Percentiles rank a stretch among this genome's conserved stretches.
Evolutionary conservation across 163 green algal species (phyloP).

Genomic region (Prototheca cutis): DNA sequence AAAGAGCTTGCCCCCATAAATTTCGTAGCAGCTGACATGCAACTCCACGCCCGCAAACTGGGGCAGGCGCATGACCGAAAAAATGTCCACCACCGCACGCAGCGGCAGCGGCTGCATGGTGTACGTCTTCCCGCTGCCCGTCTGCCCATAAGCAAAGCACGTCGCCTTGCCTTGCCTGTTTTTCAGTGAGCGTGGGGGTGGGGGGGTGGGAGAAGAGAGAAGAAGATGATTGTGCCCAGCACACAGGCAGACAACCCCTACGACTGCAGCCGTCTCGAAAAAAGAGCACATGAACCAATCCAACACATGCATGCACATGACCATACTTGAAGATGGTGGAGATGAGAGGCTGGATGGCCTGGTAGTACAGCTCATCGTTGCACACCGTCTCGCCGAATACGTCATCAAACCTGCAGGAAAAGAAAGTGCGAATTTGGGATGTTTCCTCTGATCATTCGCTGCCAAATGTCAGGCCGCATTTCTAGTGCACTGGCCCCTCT

Average conservation of each 20-base stretch:
- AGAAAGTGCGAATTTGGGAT: too few relatives aligned
- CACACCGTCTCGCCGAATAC: constrained; percentile 74
- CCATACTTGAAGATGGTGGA: constrained; percentile 66
- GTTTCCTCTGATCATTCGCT: too few relatives aligned
- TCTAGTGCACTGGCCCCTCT: too few relatives aligned
- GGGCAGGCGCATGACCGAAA: constrained; percentile 49
- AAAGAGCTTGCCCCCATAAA: constrained; percentile 96
- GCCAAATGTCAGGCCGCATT: too few relatives aligned
- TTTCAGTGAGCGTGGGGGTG: too few relatives aligned
- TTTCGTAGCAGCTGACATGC: constrained; percentile 92
- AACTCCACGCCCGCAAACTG: constrained; percentile 55
- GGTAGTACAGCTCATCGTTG: constrained; percentile 87
- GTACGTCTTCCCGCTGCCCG: constrained; percentile 93
- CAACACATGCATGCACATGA: too few relatives aligned
- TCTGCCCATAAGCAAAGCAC: constrained; percentile 97
- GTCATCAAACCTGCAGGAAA: constrained; percentile 81
- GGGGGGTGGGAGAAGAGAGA: not conserved
- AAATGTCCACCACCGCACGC: constrained; percentile 77
- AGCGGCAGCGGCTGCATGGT: constrained; percentile 93
- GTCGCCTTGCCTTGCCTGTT: constrained; percentile 67
- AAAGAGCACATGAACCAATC: too few relatives aligned
- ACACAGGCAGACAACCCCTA: too few relatives aligned
- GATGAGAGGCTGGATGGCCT: constrained; percentile 83
- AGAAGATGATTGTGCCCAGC: not conserved
- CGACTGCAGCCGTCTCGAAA: too few relatives aligned